phyloP scores from a whole-genome alignment of 2,329 filamentous ascomycete species.

The Aspergillus pseudonomiae region DNA sequence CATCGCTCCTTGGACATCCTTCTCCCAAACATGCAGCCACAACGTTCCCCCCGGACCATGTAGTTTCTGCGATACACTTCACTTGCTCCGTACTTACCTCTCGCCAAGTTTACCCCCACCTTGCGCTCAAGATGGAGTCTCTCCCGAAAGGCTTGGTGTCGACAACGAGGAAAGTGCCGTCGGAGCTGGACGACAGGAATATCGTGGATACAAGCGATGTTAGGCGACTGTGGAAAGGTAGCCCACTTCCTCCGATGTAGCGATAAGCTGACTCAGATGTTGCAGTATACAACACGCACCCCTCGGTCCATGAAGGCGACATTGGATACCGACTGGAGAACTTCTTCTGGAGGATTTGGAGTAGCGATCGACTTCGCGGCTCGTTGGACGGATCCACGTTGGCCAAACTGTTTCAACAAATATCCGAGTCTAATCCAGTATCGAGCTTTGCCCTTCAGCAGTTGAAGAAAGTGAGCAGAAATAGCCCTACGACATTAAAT shows the following conservation, averaged over 20 bases:
- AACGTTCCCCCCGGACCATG: conserved; percentile 13
- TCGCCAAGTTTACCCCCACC: neutral
- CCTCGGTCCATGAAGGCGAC: conserved; percentile 44
- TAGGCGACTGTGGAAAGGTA: conserved; percentile 54
- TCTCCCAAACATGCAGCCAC: neutral
- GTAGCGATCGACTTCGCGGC: conserved; percentile 40
- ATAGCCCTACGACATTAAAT: too few relatives aligned
- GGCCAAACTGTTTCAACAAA: conserved; percentile 47
- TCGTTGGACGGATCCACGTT: conserved; percentile 45
- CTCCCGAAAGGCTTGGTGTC: conserved; percentile 48
- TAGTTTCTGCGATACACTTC: conserved; percentile 9
- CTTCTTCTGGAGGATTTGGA: conserved; percentile 58
- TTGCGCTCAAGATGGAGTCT: conserved; percentile 36
- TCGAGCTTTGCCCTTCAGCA: conserved; percentile 19
- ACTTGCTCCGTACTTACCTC: neutral
- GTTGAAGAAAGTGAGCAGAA: conserved; percentile 17
- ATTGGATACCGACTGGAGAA: conserved; percentile 52
- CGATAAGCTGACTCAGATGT: conserved; percentile 12
- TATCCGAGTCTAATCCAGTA: conserved; percentile 39
- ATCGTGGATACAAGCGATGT: conserved; percentile 47
- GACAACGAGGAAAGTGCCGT: conserved; percentile 40
- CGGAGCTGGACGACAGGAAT: conserved; percentile 43
- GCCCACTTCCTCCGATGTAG: conserved; percentile 14
- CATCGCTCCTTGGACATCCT: neutral
- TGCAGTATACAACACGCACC: conserved; percentile 51